phyloP scores from a whole-genome alignment of 2,329 filamentous ascomycete species.

The Fusarium udum region DNA sequence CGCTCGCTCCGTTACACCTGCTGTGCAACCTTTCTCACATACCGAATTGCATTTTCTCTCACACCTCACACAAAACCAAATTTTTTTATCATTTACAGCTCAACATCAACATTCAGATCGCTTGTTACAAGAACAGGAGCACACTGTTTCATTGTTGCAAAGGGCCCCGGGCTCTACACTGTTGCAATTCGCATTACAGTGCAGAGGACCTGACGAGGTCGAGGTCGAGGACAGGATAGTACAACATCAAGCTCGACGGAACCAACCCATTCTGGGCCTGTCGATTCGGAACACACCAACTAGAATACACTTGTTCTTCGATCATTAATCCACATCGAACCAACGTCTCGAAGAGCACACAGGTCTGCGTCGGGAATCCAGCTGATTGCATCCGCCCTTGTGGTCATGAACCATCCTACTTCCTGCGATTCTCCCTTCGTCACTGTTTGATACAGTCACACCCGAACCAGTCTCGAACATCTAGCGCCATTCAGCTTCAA shows the following conservation, averaged over 20 bases:
- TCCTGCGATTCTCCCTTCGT: neutral
- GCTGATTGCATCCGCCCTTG: conserved; percentile 1
- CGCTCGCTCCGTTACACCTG: conserved; percentile 36
- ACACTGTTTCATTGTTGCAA: conserved; percentile 23
- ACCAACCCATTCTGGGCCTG: neutral
- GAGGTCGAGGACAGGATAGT: conserved; percentile 5
- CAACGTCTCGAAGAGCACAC: neutral
- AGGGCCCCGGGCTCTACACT: neutral
- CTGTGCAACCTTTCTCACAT: conserved; percentile 22
- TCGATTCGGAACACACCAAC: neutral
- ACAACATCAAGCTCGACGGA: conserved; percentile 4
- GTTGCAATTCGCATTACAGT: conserved; percentile 6
- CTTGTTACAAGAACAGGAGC: conserved; percentile 14
- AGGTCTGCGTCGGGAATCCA: neutral
- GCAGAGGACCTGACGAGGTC: neutral
- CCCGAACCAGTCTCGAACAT: conserved; percentile 4
- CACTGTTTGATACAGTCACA: conserved; percentile 39
- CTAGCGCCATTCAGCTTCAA: conserved; percentile 22
- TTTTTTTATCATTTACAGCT: conserved; percentile 26
- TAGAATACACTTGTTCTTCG: neutral
- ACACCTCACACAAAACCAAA: conserved; percentile 32
- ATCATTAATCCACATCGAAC: neutral
- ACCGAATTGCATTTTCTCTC: conserved; percentile 2
- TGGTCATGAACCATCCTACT: conserved; percentile 23
- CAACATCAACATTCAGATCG: conserved; percentile 11